These are phyloP conservation scores for Cadophora sp. DNA, from an alignment of 2,329 filamentous ascomycete species.

Conservation along the genomic window DNA sequence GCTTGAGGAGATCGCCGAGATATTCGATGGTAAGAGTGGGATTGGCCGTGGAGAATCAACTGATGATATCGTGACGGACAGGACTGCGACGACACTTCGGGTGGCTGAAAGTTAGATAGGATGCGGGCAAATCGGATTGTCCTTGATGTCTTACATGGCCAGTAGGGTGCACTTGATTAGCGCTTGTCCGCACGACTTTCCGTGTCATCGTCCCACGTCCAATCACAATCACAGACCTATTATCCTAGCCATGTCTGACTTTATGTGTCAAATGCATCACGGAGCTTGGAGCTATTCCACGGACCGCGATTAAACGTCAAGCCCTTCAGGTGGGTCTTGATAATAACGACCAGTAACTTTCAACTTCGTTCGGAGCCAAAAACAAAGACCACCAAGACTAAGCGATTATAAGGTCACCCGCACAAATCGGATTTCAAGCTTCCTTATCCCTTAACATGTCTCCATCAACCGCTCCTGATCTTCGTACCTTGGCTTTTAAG, in stretches of 20 bases:
- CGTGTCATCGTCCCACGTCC: no score
- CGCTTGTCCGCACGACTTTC: background rate
- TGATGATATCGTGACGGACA: background rate
- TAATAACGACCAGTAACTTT: no score
- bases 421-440: no score
- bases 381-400: no score
- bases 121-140: background rate
- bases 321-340: no score
- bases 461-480: no score
- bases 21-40: slow-evolving; percentile 22
- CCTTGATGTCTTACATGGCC: background rate
- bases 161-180: background rate
- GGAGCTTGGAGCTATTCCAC: background rate
- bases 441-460: no score
- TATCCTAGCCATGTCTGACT: background rate
- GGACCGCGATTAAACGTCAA: background rate
- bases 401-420: no score
- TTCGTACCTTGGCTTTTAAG: background rate
- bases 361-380: no score
- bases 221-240: background rate
- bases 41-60: no score
- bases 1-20: slow-evolving; percentile 47
- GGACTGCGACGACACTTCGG: background rate
- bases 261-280: background rate
- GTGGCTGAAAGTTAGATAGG: background rate